These are phyloP conservation scores for Setomelanomma holmii DNA, from an alignment of 2,329 filamentous ascomycete genomes.

Conservation along the genomic window DNA sequence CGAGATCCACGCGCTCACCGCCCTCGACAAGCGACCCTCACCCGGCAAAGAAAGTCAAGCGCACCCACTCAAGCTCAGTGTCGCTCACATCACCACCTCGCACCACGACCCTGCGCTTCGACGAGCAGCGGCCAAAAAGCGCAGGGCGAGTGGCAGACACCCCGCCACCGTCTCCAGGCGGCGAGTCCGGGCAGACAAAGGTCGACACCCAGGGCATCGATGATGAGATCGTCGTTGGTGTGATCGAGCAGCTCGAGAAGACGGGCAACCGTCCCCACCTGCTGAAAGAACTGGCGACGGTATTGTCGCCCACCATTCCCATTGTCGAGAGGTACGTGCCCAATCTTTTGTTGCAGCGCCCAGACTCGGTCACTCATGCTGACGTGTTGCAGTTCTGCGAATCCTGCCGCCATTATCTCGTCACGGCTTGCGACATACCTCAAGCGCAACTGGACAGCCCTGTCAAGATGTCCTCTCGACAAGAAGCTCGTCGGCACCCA, in stretches of 20 bases:
- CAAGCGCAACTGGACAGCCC: constrained; percentile 80
- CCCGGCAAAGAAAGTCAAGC: constrained; percentile 71
- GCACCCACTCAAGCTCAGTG: constrained; percentile 67
- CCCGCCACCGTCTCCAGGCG: constrained; percentile 75
- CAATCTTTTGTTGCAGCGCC: constrained; percentile 17
- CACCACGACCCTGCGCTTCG: constrained; percentile 56
- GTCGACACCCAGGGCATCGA: constrained; percentile 85
- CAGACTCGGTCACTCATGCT: constrained; percentile 42
- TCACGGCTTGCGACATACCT: constrained; percentile 89
- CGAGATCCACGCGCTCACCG: constrained; percentile 62
- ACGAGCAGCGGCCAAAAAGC: constrained; percentile 54
- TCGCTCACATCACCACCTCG: constrained; percentile 54
- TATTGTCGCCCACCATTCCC: constrained; percentile 77
- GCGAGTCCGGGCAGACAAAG: constrained; percentile 59
- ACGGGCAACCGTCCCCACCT: constrained; percentile 92
- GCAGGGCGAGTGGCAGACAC: constrained; percentile 66
- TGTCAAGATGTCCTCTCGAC: constrained; percentile 83
- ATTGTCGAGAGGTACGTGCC: constrained; percentile 87
- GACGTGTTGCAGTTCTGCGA: constrained; percentile 75
- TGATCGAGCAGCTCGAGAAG: constrained; percentile 85
- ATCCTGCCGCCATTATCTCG: constrained; percentile 93
- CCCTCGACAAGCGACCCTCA: constrained; percentile 64
- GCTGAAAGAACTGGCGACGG: constrained; percentile 87
- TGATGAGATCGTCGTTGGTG: constrained; percentile 92
- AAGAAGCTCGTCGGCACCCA: constrained; percentile 94